phyloP scores from a whole-genome alignment of 108 stramenopile genomes.

The Discostella pseudostelligera region DNA sequence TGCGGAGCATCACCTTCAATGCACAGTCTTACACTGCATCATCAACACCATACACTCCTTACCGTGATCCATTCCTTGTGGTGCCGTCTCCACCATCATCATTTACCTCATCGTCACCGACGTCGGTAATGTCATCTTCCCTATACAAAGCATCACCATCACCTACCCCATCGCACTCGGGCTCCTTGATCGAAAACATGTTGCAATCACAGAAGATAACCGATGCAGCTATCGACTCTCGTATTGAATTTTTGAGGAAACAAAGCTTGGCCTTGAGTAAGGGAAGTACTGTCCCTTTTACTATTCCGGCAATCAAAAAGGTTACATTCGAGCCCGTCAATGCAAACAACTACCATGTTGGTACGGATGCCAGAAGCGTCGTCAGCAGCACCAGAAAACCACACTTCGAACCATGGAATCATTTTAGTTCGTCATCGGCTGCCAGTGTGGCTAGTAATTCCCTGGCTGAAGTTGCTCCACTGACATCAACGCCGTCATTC shows the following conservation, averaged over 20 bases:
- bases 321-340: slow-evolving; percentile 6
- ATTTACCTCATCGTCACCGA: background rate
- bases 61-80: background rate
- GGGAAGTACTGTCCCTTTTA: no score
- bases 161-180: background rate
- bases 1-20: slow-evolving; percentile 4
- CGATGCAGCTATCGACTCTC: slow-evolving; percentile 5
- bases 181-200: background rate
- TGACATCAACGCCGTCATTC: no score
- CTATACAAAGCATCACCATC: background rate
- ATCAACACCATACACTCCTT: background rate
- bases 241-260: slow-evolving; percentile 7
- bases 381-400: background rate
- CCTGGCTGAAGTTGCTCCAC: no score
- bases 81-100: background rate
- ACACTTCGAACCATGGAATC: no score
- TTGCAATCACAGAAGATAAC: background rate
- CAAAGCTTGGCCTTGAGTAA: slow-evolving; percentile 17
- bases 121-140: background rate
- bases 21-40: background rate
- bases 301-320: background rate
- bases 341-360: no score
- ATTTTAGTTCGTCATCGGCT: no score
- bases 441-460: no score
- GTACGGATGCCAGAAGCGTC: background rate